These are phyloP conservation scores for Aspergillus sp. DNA, from an alignment of 2,329 filamentous ascomycete genomes.

Conservation along the genomic window DNA sequence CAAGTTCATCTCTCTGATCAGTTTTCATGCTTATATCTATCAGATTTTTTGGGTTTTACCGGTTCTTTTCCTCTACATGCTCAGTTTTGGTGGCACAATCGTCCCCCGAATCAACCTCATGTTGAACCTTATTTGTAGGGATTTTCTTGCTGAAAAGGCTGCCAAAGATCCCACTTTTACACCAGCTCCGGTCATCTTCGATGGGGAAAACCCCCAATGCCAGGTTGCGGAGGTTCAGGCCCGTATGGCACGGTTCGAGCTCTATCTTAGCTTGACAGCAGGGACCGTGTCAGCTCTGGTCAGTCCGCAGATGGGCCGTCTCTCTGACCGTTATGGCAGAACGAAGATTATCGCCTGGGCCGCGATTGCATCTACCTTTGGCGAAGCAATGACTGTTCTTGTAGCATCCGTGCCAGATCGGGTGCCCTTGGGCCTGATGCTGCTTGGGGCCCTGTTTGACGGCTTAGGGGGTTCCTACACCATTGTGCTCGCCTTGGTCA, in stretches of 20 bases:
- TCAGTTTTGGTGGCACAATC: constrained; percentile 79
- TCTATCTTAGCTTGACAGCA: constrained; percentile 68
- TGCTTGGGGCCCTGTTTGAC: constrained; percentile 73
- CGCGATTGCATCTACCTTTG: constrained; percentile 67
- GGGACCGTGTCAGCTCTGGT: constrained; percentile 76
- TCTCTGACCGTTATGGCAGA: constrained; percentile 84
- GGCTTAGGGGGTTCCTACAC: constrained; percentile 87
- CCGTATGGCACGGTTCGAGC: constrained; percentile 70
- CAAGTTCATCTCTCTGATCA: background rate
- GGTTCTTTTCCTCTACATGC: constrained; percentile 74
- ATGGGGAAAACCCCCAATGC: constrained; percentile 72
- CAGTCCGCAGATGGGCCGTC: constrained; percentile 74
- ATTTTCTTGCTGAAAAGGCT: constrained; percentile 70
- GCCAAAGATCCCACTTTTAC: constrained; percentile 54
- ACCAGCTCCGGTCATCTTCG: constrained; percentile 61
- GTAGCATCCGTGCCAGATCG: constrained; percentile 69
- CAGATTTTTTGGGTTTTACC: constrained; percentile 79
- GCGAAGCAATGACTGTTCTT: constrained; percentile 72
- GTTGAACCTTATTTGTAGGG: constrained; percentile 73
- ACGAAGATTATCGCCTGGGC: constrained; percentile 68
- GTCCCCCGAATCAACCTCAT: constrained; percentile 88
- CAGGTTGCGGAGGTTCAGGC: constrained; percentile 73
- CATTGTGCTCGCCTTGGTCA: constrained; percentile 68
- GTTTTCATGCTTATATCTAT: constrained; percentile 3
- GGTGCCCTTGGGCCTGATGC: constrained; percentile 71